phyloP scores from a whole-genome alignment of 2,329 filamentous ascomycete species.

The Diaporthe eres region DNA sequence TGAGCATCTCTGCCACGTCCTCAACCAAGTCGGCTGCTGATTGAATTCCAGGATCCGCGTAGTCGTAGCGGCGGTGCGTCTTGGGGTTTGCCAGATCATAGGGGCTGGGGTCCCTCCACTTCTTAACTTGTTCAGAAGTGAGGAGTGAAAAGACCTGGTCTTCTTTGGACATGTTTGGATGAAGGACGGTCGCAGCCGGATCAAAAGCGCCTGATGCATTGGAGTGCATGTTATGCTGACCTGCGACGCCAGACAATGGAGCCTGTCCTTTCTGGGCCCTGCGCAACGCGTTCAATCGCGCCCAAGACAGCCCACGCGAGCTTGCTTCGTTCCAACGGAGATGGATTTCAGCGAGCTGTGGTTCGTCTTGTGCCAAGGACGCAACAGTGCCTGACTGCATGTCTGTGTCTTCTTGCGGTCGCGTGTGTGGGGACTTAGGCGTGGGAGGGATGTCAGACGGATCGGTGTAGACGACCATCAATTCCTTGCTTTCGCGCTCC shows the following conservation, averaged over 20 bases:
- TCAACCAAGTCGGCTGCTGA: slow-evolving; percentile 60
- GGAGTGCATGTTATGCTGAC: slow-evolving; percentile 19
- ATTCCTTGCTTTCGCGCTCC: slow-evolving; percentile 69
- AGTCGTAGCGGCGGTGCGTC: slow-evolving; percentile 54
- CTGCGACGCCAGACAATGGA: slow-evolving; percentile 24
- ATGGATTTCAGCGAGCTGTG: slow-evolving; percentile 64
- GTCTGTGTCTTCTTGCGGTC: slow-evolving; percentile 33
- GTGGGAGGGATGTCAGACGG: slow-evolving; percentile 68
- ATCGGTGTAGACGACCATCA: slow-evolving; percentile 73
- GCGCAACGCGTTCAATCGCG: slow-evolving; percentile 58
- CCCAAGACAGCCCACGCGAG: slow-evolving; percentile 59
- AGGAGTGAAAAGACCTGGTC: slow-evolving; percentile 61
- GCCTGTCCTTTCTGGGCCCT: slow-evolving; percentile 48
- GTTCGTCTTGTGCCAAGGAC: slow-evolving; percentile 47
- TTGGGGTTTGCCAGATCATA: slow-evolving; percentile 51
- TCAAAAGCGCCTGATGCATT: slow-evolving; percentile 49
- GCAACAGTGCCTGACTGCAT: slow-evolving; percentile 31
- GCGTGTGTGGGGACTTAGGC: slow-evolving; percentile 64
- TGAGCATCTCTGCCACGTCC: slow-evolving; percentile 56
- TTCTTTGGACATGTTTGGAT: slow-evolving; percentile 52
- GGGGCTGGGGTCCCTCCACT: slow-evolving; percentile 60
- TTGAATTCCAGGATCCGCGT: slow-evolving; percentile 60
- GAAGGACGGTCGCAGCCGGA: background rate
- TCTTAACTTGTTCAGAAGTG: slow-evolving; percentile 57
- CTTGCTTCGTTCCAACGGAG: slow-evolving; percentile 62